Base-by-base conservation (phyloP, 2,329 filamentous ascomycete genomes). In the Spiromastix sp. region DNA sequence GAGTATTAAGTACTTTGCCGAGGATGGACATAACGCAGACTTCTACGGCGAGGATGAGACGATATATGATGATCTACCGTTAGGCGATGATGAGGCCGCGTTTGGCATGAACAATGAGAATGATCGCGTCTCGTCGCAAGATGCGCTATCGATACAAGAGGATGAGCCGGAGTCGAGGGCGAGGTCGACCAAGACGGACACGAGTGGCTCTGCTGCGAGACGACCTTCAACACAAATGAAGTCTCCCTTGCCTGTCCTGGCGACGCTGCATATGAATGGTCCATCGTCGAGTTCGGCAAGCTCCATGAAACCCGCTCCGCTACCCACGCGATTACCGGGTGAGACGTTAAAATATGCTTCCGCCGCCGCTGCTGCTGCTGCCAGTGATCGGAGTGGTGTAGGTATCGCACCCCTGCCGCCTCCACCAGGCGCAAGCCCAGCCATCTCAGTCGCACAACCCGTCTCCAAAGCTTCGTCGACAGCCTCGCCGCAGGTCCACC, bases 311-410 rank as follows among this genome's bases (percentile, higher is more conserved):
- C 89, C 91, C 9, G 91, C 91, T 12, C 79, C 85, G 12, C 64
- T 87, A 49, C 91, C 91, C 1, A 78, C 83, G 40, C 77, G 89
- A 56, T 79, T 84, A 5, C 82, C 85, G 3, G 86, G 86, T 31
- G 89, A 96, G 57, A 85, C 83, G 2, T 69, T 98, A 46, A 96
- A 96, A 62, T 98, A 98, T 56, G 91, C 91, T 29, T 96, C 91
- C 24, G 91, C 91, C 0, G 91, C 91, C 0, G 91, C 91, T 0
- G 91, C 91, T 0, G 91, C 89, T 0, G 89, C 91, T 1, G 85
- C 87, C 30, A 86, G 77, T 57, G 86, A 94, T 62, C 87, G 85
- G 65, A 89, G 81, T 55, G 73, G 73, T 35, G 81, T 96, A 19
- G 91, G 91, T 17, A 95, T 98, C 52, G 80, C 89, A 39, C 91